Evolutionary conservation across 169 alveolate genomes (phyloP), one percentile per base, ranked within the genome.

Genomic region (Plasmodium billcollinsi): DNA sequence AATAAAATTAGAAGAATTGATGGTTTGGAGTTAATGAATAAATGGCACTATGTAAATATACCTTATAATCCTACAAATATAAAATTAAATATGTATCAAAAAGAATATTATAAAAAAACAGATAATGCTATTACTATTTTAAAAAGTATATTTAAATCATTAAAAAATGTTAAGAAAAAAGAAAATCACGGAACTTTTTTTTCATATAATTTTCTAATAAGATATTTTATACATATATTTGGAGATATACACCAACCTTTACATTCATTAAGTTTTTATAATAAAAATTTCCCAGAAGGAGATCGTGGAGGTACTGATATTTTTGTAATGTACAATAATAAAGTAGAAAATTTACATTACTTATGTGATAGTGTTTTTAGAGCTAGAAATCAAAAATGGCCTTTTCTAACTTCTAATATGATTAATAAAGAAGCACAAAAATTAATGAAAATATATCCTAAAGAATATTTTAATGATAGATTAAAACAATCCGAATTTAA

Each of bases 211-310:
- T 70, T 89, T 43, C 67, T 89, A 56, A 62, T 95, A 69, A 92
- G 98, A 62, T 88, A 93, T 56, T 88, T 96, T 62, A 89, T 96
- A 12, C 98, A 96, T 92, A 70, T 95, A 33, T 93, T 94, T 71
- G 98, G 98, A 12, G 98, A 96, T 90, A 56, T 94, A 3, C 98
- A 96, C 71, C 94, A 96, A 69, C 98, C 98, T 9, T 88, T 96
- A 47, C 98, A 96, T 72, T 39, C 80, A 18, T 49, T 91, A 20
- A 74, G 88, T 3, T 75, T 92, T 56, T 94, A 33, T 69, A 75
- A 94, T 59, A 65, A 72, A 45, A 52, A 74, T 71, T 95, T 90
- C 72, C 94, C 94, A 24, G 8, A 92, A 11, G 97, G 97, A 21
- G 98, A 96, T 86, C 39, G 14, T n/a, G 97, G 97, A 9, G 98